These are phyloP conservation scores for Penicillium sp. DNA, from an alignment of 2,329 filamentous ascomycete species.

Conservation along the genomic window DNA sequence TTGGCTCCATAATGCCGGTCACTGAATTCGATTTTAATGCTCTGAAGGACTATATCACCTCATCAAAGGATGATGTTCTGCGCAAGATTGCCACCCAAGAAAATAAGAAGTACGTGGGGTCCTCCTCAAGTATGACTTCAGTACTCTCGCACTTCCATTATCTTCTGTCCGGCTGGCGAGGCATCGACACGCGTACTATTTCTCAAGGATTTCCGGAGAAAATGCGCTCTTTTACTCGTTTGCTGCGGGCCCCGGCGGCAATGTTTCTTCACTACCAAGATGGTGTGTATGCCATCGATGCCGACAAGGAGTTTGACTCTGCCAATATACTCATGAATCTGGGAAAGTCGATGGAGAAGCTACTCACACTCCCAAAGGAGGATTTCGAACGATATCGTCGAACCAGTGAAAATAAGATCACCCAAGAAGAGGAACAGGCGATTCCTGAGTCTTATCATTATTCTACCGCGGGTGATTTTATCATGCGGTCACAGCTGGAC, in stretches of 20 bases:
- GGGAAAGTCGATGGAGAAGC: slow-evolving; percentile 93
- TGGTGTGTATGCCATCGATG: slow-evolving; percentile 88
- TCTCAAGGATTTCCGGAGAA: slow-evolving; percentile 62
- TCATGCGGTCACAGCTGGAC: slow-evolving; percentile 93
- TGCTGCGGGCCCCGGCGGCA: slow-evolving; percentile 67
- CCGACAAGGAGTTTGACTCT: slow-evolving; percentile 83
- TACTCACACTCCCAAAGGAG: slow-evolving; percentile 73
- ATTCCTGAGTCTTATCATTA: slow-evolving; percentile 80
- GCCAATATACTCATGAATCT: slow-evolving; percentile 85
- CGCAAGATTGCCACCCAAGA: slow-evolving; percentile 61
- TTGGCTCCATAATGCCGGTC: slow-evolving; percentile 88
- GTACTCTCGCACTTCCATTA: slow-evolving; percentile 88
- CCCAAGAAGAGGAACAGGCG: slow-evolving; percentile 61
- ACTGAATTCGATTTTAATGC: slow-evolving; percentile 87
- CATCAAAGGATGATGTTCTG: slow-evolving; percentile 72
- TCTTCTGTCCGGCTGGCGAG: slow-evolving; percentile 76
- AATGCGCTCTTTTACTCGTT: slow-evolving; percentile 61
- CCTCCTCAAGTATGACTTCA: slow-evolving; percentile 92
- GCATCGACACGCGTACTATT: slow-evolving; percentile 59
- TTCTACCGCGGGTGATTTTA: slow-evolving; percentile 74
- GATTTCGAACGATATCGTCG: slow-evolving; percentile 82
- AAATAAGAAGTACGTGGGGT: slow-evolving; percentile 78
- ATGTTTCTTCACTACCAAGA: slow-evolving; percentile 77
- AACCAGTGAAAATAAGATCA: slow-evolving; percentile 60
- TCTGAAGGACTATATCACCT: slow-evolving; percentile 81